Base-by-base conservation (phyloP, 2,329 filamentous ascomycete genomes). In the Diaporthe citriasiana region DNA sequence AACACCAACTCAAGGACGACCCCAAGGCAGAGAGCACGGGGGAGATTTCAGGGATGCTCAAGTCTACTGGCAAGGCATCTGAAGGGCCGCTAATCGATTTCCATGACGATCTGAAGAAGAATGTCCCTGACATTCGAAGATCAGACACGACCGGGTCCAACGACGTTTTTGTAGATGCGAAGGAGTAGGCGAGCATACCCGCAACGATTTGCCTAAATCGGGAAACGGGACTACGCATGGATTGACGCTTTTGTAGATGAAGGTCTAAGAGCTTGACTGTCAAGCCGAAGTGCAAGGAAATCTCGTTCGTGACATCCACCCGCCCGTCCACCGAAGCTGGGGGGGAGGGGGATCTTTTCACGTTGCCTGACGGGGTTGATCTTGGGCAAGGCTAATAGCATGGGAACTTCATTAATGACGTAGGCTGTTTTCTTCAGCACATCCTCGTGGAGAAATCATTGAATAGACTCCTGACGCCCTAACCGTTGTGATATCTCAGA, bases 1-100 rank as follows among this genome's bases (percentile, higher is more conserved):
- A 74, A 25, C 42, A 66, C n/a, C 53, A 63, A 38, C 22, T 47
- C 35, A 63, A 51, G 66, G 45, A 73, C 30, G n/a, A 73, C 69
- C 35, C 73, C 40, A 47, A 74, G 27, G 40, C 71, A 56, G 72
- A 42, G 75, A 84, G 75, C 73, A 79, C 80, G n/a, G 63, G 75
- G 27, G 84, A 87, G 66, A 86, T 89, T 47, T 79, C 86, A 47
- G 73, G 76, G 13, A 78, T 89, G 80, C 82, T 90, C 25, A 78
- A 82, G 40, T 80, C 84, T 12, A 90, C 89, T 7, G 87, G 88
- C 17, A 85, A 84, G 73, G 84, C 82, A 25, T 82, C 84, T 1
- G 75, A 78, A 7, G 88, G 88, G 0, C 87, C 89, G 1, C 80
- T 91, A 63, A 84, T 91, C 45, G 88, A 92, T 79, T 91, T 92